phyloP scores from a whole-genome alignment of 2,329 filamentous ascomycete species.

The Penicillium sp. region DNA sequence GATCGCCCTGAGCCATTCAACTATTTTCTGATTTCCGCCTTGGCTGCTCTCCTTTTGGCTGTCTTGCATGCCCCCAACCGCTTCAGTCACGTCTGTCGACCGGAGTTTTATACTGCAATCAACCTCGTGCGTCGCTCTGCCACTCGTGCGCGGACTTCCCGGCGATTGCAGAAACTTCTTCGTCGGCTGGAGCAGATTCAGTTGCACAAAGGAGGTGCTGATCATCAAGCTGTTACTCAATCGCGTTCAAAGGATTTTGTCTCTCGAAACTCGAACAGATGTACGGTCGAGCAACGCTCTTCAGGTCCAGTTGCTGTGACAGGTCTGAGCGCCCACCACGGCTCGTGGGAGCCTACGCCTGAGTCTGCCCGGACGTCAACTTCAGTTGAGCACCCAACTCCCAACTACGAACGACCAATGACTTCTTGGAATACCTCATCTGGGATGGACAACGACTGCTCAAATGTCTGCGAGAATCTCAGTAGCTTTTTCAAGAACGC shows the following conservation, averaged over 20 bases:
- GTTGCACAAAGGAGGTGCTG: constrained; percentile 39
- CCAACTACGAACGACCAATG: constrained; percentile 12
- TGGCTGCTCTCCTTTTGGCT: constrained; percentile 40
- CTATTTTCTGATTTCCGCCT: constrained; percentile 38
- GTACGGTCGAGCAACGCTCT: not conserved
- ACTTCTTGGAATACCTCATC: constrained; percentile 18
- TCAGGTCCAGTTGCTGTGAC: not conserved
- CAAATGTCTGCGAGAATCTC: constrained; percentile 44
- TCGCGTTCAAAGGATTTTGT: not conserved
- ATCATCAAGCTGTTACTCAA: not conserved
- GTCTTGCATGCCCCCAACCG: constrained; percentile 42
- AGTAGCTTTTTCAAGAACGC: constrained; percentile 58
- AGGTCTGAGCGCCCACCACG: not conserved
- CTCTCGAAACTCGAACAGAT: too few species aligned
- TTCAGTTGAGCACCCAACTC: not conserved
- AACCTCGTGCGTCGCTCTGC: constrained; percentile 55
- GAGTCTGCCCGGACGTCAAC: not conserved
- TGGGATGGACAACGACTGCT: constrained; percentile 6
- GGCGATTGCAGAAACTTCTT: constrained; percentile 55
- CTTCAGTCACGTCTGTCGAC: constrained; percentile 36
- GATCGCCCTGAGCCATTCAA: constrained; percentile 39
- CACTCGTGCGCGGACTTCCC: constrained; percentile 50
- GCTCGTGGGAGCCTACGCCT: constrained; percentile 4
- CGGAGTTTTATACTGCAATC: constrained; percentile 50
- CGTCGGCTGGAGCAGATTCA: constrained; percentile 53